A percentile compares a stretch with the other conserved stretches of the same genome.
Conservation (phyloP, 768 basidiomycete genomes). For the Cytidiella melzeri region DNA sequence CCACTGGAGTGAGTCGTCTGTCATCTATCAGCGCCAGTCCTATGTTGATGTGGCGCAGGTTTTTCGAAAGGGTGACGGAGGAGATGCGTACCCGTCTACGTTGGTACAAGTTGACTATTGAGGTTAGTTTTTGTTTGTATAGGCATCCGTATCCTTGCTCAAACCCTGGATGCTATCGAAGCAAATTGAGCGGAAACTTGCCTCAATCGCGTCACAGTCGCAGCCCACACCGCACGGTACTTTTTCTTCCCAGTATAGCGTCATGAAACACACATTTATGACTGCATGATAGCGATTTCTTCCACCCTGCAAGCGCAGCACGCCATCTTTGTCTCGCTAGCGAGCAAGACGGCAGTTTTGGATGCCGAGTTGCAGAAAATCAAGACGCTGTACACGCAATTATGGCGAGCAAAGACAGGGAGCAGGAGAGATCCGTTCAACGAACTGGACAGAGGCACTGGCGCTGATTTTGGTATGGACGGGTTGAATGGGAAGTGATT, state of each 20-base stretch:
- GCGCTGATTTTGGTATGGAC: conserved; percentile 44
- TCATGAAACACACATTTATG: neutral
- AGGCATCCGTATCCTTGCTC: neutral
- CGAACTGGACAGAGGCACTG: conserved; percentile 33
- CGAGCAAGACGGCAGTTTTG: conserved; percentile 66
- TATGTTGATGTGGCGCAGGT: conserved; percentile 34
- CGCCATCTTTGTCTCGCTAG: conserved; percentile 68
- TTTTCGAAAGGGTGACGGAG: conserved; percentile 64
- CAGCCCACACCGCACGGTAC: conserved; percentile 74
- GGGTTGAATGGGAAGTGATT: conserved; percentile 29
- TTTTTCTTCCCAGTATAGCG: conserved; percentile 8
- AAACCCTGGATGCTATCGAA: conserved; percentile 23
- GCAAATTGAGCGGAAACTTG: conserved; percentile 83
- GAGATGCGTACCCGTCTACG: conserved; percentile 66
- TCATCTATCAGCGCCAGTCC: conserved; percentile 2
- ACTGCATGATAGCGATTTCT: conserved; percentile 48
- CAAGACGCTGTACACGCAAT: conserved; percentile 65
- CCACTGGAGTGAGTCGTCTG: conserved; percentile 61
- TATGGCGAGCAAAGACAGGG: conserved; percentile 76
- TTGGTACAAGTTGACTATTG: conserved; percentile 79
- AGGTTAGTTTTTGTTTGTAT: conserved; percentile 36
- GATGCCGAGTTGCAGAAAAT: conserved; percentile 74
- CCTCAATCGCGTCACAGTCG: conserved; percentile 54
- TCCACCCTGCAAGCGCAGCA: conserved; percentile 79
- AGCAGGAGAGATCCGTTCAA: conserved; percentile 82